Conservation (phyloP, 176 grass and related monocot genomes). For the Poa pratensis region DNA sequence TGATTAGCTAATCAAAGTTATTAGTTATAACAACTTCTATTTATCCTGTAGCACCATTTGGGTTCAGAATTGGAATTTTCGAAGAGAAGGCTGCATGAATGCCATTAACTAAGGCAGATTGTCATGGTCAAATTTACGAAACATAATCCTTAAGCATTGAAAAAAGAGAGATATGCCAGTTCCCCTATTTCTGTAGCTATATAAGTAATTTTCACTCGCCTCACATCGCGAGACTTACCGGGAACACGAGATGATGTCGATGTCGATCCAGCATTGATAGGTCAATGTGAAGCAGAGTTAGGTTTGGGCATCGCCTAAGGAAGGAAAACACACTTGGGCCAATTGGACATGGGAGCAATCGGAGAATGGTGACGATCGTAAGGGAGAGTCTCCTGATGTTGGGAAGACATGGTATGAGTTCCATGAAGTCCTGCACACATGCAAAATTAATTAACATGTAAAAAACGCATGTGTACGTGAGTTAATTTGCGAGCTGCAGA, state of each 20-base stretch:
- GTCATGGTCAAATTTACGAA: too few species aligned
- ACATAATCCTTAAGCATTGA: too few species aligned
- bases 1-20: neutral
- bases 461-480: neutral
- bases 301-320: constrained; percentile 29
- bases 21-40: too few species aligned
- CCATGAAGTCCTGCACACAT: constrained; percentile 30
- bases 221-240: too few species aligned
- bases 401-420: constrained; percentile 2
- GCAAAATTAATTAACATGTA: neutral
- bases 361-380: neutral
- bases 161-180: too few species aligned
- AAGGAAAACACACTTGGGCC: neutral
- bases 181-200: too few species aligned
- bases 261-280: neutral
- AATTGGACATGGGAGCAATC: neutral
- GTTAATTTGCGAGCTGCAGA: neutral
- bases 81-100: neutral
- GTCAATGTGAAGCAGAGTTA: constrained; percentile 26
- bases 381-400: constrained; percentile 4
- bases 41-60: neutral
- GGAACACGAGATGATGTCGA: neutral
- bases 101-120: too few species aligned
- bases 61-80: neutral
- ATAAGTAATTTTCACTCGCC: too few species aligned